Percentiles rank a stretch among this genome's conserved stretches.
phyloP scores from a whole-genome alignment of 495 filamentous ascomycete genomes.

The Aspergillus avenaceus region DNA sequence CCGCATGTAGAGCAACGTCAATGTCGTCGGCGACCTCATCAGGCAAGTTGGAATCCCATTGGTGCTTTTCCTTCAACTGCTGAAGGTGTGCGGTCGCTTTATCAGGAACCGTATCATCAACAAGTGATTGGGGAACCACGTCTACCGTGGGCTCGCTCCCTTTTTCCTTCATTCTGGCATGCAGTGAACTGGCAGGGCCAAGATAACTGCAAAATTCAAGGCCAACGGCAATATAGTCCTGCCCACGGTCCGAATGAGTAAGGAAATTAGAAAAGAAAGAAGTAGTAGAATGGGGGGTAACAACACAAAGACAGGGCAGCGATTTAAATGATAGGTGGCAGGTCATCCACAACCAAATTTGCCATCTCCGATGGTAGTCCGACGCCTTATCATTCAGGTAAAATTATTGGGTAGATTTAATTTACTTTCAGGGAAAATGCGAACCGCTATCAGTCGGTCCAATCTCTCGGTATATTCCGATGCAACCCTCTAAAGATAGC shows the following conservation, averaged over 20 bases:
- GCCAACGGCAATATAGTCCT: too few relatives aligned
- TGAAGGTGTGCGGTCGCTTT: slow-evolving; percentile 32
- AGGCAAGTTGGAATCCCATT: slow-evolving; percentile 67
- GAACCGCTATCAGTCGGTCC: slow-evolving; percentile 4
- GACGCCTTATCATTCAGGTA: slow-evolving; percentile 3
- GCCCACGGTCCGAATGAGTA: not conserved
- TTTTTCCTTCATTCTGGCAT: slow-evolving; percentile 27
- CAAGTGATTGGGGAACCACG: slow-evolving; percentile 14
- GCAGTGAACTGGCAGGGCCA: not conserved
- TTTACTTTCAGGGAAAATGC: too few relatives aligned
- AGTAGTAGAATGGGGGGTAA: not conserved
- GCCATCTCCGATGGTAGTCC: slow-evolving; percentile 5
- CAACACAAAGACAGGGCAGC: not conserved
- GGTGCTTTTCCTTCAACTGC: slow-evolving; percentile 54
- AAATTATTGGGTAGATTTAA: too few relatives aligned
- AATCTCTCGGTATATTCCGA: slow-evolving; percentile 2
- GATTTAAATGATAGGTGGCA: not conserved
- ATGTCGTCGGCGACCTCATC: slow-evolving; percentile 58
- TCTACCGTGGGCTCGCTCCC: slow-evolving; percentile 22
- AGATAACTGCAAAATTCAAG: too few relatives aligned
- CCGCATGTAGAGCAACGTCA: slow-evolving; percentile 51
- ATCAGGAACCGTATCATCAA: slow-evolving; percentile 43
- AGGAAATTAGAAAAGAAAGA: slow-evolving; percentile 1
- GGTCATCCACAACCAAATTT: not conserved
- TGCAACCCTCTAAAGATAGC: not conserved